A percentile compares a stretch with the other conserved stretches of the same genome.
phyloP scores from a whole-genome alignment of 2,329 filamentous ascomycete genomes.

The Pseudomassariella vexata region DNA sequence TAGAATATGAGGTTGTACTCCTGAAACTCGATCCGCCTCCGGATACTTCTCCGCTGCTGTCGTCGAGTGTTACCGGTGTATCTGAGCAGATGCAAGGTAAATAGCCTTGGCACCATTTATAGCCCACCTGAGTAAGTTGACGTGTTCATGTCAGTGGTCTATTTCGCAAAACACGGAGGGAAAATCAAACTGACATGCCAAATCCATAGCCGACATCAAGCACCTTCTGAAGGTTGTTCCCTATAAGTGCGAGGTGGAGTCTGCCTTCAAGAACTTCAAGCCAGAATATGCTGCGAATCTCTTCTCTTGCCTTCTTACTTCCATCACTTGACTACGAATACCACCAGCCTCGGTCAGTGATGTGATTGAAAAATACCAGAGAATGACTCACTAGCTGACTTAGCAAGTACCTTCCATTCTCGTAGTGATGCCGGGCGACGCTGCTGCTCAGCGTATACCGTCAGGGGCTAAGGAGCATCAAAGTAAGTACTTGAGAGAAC shows the following conservation, averaged over 20 bases:
- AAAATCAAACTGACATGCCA: no score
- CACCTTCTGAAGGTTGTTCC: conserved; percentile 39
- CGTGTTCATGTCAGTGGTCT: no score
- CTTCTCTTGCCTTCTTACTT: conserved; percentile 41
- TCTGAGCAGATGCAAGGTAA: no score
- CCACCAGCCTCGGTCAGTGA: conserved; percentile 19
- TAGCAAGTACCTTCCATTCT: conserved; percentile 7
- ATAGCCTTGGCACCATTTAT: no score
- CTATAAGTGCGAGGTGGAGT: conserved; percentile 37
- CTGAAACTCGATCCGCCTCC: no score
- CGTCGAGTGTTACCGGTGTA: no score
- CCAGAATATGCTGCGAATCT: conserved; percentile 41
- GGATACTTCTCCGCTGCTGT: no score
- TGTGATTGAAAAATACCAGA: background rate
- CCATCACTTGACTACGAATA: conserved; percentile 50
- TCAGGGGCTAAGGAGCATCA: conserved; percentile 4
- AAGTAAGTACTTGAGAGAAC: background rate
- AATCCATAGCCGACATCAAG: conserved; percentile 46
- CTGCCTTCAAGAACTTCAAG: conserved; percentile 39
- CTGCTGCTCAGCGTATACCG: conserved; percentile 8
- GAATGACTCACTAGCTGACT: conserved; percentile 1
- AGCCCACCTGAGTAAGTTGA: no score
- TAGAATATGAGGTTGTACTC: no score
- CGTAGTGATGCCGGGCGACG: conserved; percentile 5
- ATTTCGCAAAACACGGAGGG: no score